phyloP scores from a whole-genome alignment of 192 early-diverging fungal genomes.

The Coemansia sp. region DNA sequence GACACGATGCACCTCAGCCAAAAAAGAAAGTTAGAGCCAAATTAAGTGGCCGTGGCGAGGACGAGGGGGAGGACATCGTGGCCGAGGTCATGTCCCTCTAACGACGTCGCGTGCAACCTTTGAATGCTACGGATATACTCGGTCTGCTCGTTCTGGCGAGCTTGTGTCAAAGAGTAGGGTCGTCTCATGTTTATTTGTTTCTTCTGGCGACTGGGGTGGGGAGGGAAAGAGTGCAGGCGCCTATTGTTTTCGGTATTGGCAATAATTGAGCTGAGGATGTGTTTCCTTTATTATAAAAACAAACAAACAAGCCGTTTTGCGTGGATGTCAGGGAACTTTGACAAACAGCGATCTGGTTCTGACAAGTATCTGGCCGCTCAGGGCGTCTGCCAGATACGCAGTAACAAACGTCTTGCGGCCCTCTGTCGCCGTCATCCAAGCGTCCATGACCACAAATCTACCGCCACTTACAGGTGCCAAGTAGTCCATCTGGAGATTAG shows the following conservation, averaged over 20 bases:
- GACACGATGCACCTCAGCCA: background rate
- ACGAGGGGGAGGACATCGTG: background rate
- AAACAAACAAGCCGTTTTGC: background rate
- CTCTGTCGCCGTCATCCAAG: slow-evolving; percentile 43
- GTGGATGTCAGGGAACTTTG: slow-evolving; percentile 4
- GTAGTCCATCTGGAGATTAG: slow-evolving; percentile 49
- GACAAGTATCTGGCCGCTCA: slow-evolving; percentile 23
- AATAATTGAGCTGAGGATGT: no score
- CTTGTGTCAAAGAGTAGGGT: background rate
- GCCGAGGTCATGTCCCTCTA: background rate
- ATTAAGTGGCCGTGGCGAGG: background rate
- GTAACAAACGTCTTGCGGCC: slow-evolving; percentile 41
- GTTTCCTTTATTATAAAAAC: background rate
- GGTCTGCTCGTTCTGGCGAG: background rate
- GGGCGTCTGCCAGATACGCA: slow-evolving; percentile 31
- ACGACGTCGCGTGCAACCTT: background rate
- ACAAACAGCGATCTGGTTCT: slow-evolving; percentile 39
- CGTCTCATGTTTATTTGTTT: background rate
- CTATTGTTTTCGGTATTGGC: background rate
- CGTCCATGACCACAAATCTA: slow-evolving; percentile 37
- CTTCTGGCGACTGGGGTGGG: background rate
- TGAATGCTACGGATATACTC: background rate
- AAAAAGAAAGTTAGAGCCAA: background rate
- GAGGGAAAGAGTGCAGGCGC: background rate
- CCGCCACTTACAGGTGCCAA: slow-evolving; percentile 11